Base-by-base conservation (phyloP, 2,329 filamentous ascomycete genomes). In the Neospermospora avenae region DNA sequence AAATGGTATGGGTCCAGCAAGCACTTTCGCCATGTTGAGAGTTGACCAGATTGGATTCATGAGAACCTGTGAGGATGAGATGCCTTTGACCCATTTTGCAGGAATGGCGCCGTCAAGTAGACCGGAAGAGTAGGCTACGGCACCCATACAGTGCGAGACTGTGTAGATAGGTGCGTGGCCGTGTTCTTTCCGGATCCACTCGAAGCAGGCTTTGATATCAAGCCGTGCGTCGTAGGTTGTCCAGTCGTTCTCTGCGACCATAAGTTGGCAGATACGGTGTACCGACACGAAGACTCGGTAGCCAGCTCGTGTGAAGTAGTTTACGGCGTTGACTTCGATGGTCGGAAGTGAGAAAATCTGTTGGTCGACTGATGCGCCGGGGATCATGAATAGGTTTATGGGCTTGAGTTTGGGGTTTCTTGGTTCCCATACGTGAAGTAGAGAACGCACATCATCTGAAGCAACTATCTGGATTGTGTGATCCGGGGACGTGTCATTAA, bases 101-200 rank as follows among this genome's bases (percentile, higher is more conserved):
- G 83, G 81, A 55, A 88, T 83, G 0, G 81, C 82, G 39, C 85
- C 84, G 69, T 85, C 83, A 1, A 88, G 77, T 0, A 88, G 75
- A n/a, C 84, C 85, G 3, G 77, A 74, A 0, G 81, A 74, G 56
- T 84, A 77, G 1, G 84, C 82, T 0, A 87, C 83, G 45, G 82
- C 81, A 25, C 85, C 85, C 77, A 86, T 83, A 71, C 85, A 88
- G 72, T 88, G 85, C 1, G 81, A 78, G 37, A 88, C 77, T 3
- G 79, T 78, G 70, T 88, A 87, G 37, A 84, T 73, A 53, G 76
- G 77, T 22, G 71, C 66, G n/a, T 70, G 63, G 58, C 68, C 62
- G 64, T 72, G 53, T 22, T 68, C 54, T 8, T 73, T 59, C 5
- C 83, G 79, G 57, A 87, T 82, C 63, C 76, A 75, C 61, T 82